Conservation (phyloP, 164 flowering plant genomes). For the Amborella trichopoda region DNA sequence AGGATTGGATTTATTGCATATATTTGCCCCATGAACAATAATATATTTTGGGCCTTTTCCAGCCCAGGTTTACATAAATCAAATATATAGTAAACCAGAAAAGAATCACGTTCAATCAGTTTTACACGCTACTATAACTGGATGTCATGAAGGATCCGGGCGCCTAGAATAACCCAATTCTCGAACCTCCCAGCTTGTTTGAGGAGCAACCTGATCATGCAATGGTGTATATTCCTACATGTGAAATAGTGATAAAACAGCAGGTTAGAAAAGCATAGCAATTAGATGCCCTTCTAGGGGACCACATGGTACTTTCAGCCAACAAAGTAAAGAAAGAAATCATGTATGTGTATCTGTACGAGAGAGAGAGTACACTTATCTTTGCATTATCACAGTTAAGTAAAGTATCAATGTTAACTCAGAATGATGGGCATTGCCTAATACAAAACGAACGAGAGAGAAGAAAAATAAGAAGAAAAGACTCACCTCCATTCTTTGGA, state of each 20-base stretch:
- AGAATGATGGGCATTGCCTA: too few relatives aligned
- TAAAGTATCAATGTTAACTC: too few relatives aligned
- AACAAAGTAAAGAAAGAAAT: neutral
- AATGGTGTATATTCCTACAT: conserved; percentile 67
- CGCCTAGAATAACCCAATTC: conserved; percentile 36
- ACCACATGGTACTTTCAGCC: neutral
- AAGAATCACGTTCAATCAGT: too few relatives aligned
- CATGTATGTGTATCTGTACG: neutral
- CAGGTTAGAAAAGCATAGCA: too few relatives aligned
- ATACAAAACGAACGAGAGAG: too few relatives aligned
- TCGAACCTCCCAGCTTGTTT: conserved; percentile 69
- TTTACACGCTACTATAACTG: neutral
- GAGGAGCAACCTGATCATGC: conserved; percentile 59
- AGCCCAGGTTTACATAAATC: too few relatives aligned
- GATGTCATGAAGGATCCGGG: conserved; percentile 18
- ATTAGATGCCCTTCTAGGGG: neutral
- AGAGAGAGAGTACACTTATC: neutral
- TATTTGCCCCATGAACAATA: too few relatives aligned
- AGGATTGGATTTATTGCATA: too few relatives aligned
- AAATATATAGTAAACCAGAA: too few relatives aligned
- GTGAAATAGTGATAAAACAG: conserved; percentile 1
- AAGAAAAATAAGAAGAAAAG: too few relatives aligned
- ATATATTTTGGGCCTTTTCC: too few relatives aligned
- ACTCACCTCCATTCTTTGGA: conserved; percentile 80
- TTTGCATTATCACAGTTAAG: too few relatives aligned